Evolutionary conservation across 169 alveolate genomes (phyloP), one percentile per base, ranked within the genome.

Genomic region (Ichthyophthirius multifiliis): DNA sequence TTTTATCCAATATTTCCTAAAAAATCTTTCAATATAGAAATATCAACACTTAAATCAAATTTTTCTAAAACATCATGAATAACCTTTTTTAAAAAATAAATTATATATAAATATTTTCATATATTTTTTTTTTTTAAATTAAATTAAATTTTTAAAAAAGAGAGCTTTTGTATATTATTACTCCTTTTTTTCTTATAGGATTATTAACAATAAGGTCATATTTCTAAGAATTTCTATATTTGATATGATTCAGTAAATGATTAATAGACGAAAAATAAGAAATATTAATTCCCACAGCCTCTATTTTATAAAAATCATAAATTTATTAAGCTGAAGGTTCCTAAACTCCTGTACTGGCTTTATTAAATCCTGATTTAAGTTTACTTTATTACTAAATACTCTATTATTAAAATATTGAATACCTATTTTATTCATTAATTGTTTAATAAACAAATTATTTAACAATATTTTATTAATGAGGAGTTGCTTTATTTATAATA

Each of bases 101-200:
- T 20, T n/a, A n/a, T n/a, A n/a, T n/a, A n/a, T n/a, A n/a, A n/a
- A n/a, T n/a, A n/a, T n/a, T n/a, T n/a, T n/a, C n/a, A n/a, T n/a
- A n/a, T n/a, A n/a, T n/a, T n/a, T n/a, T 0, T 16, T 5, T 2
- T 1, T 16, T 55, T 27, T 55, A 6, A 45, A 45, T 6, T 4
- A 45, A 45, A 12, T n/a, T 45, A 5, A 55, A 20, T 27, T 55
- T 55, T 10, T 3, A 27, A 55, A 55, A 0, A 55, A 10, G 31
- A 20, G 31, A 20, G 1, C 7, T 18, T 27, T 9, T 9, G 46
- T 9, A 41, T 9, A 18, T 0, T 55, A n/a, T 20, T 55, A 55
- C 71, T 23, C 71, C 71, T 55, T 55, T 55, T 27, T 55, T 55
- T 55, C 71, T 55, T 7, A 55, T 55, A 10, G 71, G 71, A 23